These are phyloP conservation scores for Aaosphaeria arxii DNA, from an alignment of 2,329 filamentous ascomycete genomes.

Conservation along the genomic window DNA sequence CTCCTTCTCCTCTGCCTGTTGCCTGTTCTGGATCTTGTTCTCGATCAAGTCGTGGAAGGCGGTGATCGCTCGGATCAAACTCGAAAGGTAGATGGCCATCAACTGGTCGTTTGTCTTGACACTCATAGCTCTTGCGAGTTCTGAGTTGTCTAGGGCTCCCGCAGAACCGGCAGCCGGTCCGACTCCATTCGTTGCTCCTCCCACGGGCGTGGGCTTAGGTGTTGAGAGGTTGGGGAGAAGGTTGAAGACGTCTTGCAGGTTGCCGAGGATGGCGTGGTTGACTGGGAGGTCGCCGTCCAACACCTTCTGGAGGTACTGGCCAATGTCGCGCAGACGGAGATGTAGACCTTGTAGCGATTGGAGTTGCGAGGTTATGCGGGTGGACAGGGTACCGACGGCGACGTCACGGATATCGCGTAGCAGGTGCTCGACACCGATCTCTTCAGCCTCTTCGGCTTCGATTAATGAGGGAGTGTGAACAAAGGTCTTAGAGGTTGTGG, in stretches of 20 bases:
- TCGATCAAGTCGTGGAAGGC: conserved; percentile 99
- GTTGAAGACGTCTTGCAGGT: conserved; percentile 99
- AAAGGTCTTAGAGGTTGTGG: conserved; percentile 93
- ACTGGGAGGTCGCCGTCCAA: conserved; percentile 88
- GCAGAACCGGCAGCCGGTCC: conserved; percentile 51
- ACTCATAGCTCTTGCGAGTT: conserved; percentile 94
- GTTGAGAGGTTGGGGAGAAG: conserved; percentile 93
- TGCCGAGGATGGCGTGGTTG: conserved; percentile 95
- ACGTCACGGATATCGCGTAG: conserved; percentile 98
- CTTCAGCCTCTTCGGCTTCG: conserved; percentile 97
- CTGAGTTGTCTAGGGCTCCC: conserved; percentile 63
- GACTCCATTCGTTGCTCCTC: conserved; percentile 42
- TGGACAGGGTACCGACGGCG: conserved; percentile 92
- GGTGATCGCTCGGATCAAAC: conserved; percentile 93
- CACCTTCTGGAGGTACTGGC: conserved; percentile 92
- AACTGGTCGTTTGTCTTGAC: conserved; percentile 99
- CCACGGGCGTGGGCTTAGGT: conserved; percentile 60
- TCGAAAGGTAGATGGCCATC: conserved; percentile 97
- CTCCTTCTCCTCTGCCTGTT: conserved; percentile 95
- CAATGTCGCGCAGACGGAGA: conserved; percentile 90
- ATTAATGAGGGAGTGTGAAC: conserved; percentile 98
- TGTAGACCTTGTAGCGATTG: conserved; percentile 96
- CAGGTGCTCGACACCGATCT: conserved; percentile 97
- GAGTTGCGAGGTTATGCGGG: conserved; percentile 94
- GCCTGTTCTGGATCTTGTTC: conserved; percentile 99